Base-by-base conservation (phyloP, 169 alveolate genomes). In the Miamiensis avidus region DNA sequence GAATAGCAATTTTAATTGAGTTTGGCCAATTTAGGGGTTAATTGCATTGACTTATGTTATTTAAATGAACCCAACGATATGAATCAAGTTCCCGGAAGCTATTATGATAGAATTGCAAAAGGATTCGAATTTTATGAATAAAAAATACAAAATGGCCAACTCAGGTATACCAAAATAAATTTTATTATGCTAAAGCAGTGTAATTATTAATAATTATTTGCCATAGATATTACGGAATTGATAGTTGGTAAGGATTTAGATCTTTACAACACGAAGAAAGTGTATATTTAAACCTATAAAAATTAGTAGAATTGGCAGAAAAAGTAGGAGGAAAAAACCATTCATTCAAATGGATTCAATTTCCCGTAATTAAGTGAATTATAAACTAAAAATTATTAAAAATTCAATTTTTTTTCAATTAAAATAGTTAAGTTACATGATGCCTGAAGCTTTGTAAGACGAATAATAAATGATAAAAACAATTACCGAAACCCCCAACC, bases 381-480 rank as follows among this genome's bases (percentile, higher is more conserved):
- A 49, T 49, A 11, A 20, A 49, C 20, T 49, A 11, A 49, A 49
- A 49, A 49, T 49, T 49, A 49, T 11, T 49, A 49, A 49, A 49
- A 49, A 11, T 11, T 11, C 20, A 11, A 49, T 11, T 49, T 49
- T 11, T 11, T 49, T 49, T 49, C 4, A 49, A 49, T 49, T 49
- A 49, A 49, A 49, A 49, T 20, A 49, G 69, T 20, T 49, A 49
- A 49, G 69, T 49, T 20, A 49, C 0, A 76, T 79, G 77, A 92
- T 92, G 96, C 94, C 96, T 32, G 96, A 92, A 81, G 94, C 94
- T 26, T 82, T 92, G 73, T 82, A 83, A 33, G 85, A 84, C 4
- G 69, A 49, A 49, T 11, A 49, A 49, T 49, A 49, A 49, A 49
- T 49, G 20, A 49, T 11, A 4, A 49, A 4, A 49, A 49, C 69